Base-by-base conservation (phyloP, 495 filamentous ascomycete species). In the Penicillium atrosanguineum region DNA sequence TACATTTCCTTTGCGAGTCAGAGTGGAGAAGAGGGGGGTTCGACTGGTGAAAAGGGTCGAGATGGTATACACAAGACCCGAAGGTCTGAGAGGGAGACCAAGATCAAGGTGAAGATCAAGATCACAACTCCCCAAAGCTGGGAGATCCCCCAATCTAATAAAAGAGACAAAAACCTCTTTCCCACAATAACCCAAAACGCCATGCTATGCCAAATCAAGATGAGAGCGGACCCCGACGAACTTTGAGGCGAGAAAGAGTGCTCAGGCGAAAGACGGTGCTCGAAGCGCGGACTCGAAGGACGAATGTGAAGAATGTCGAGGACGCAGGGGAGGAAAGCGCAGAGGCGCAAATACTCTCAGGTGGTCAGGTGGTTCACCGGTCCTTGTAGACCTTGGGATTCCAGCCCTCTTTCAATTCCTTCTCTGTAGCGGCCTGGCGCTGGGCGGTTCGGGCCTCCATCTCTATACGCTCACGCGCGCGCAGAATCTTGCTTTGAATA, bases 331-430 rank as follows among this genome's bases (percentile, higher is more conserved):
- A 43, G 46, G 37, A 39, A 2, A 23, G 23, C 23, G 23, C 23
- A 34, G 36, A 19, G 44, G 37, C 4, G 23, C 51, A 44, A 21
- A 38, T 23, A 34, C 5, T 26, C 9, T 29, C 21, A 28, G 18
- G 3, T 28, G 12, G 18, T 29, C 14, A 28, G 12, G 3, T 18
- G 12, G 11, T 4, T 77, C 70, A 90, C 80, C 85, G 78, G 65
- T 95, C 90, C 76, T 95, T 95, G 65, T 90, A 96, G 23, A 97
- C 71, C 83, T 95, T 97, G 48, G 94, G 94, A 54, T 89, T 95
- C 85, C 89, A 97, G 6, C 91, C 92, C 54, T 89, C 87, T 57
- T 84, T 82, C 55, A 88, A 40, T 71, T 95, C 90, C 56, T 86
- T 83, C 55, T 86, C 83, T 44, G 69, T 69, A 47, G 78, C 72